phyloP scores from a whole-genome alignment of 805 yeast genomes.

The Barnettozyma salicaria region DNA sequence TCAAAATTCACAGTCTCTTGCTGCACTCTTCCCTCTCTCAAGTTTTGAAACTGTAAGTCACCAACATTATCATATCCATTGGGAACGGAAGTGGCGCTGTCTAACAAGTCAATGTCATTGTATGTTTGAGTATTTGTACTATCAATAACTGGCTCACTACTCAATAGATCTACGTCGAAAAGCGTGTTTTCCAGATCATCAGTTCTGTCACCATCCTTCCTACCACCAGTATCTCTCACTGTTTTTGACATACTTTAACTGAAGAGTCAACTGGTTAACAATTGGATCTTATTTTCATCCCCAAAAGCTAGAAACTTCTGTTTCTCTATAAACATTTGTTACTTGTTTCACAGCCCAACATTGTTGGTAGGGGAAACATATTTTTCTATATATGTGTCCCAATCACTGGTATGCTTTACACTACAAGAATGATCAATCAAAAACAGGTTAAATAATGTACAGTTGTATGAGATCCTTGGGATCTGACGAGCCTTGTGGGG shows the following conservation, averaged over 20 bases:
- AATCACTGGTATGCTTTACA: conserved; percentile 2
- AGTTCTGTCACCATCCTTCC: not conserved
- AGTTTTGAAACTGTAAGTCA: conserved; percentile 15
- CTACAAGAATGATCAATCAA: conserved; percentile 1
- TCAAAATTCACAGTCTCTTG: conserved; percentile 32
- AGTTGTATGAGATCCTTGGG: not conserved
- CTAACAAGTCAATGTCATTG: conserved; percentile 17
- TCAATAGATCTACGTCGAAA: conserved; percentile 35
- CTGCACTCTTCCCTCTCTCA: conserved; percentile 26
- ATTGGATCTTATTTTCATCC: no score
- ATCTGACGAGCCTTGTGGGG: not conserved
- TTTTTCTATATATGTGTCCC: no score
- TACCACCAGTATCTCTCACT: no score
- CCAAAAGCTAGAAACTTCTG: no score
- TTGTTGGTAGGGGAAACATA: no score
- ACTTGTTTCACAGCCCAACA: no score
- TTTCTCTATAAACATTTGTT: no score
- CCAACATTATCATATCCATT: conserved; percentile 15
- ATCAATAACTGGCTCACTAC: conserved; percentile 1
- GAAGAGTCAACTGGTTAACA: no score
- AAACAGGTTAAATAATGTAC: conserved; percentile 3
- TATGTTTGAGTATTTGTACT: conserved; percentile 7
- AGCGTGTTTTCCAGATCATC: conserved; percentile 25
- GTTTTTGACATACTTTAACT: no score
- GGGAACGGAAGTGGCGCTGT: conserved; percentile 12